Base-by-base conservation (phyloP, 495 filamentous ascomycete species). In the Hypoxylon lienhwacheense region DNA sequence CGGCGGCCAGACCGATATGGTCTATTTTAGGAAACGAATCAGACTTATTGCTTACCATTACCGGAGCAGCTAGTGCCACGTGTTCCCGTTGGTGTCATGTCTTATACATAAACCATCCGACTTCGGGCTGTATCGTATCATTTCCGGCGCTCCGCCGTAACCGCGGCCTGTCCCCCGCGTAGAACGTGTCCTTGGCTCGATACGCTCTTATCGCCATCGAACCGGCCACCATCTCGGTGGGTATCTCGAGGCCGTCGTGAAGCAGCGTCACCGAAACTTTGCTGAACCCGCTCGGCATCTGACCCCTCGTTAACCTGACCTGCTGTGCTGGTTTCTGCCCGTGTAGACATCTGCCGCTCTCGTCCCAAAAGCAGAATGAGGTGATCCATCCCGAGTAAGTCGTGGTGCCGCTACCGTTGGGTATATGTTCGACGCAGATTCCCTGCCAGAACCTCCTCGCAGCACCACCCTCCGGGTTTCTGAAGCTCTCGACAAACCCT, bases 361-460 rank as follows among this genome's bases (percentile, higher is more conserved):
- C 66, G 34, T 74, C 68, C 70, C 71, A 75, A 51, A 66, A 73
- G 51, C 68, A 71, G 51, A 76, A 76, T 5, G 65, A 66, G 7
- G 65, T 74, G 34, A 75, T 54, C 73, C 73, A 75, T 7, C 72
- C 72, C n/a, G 66, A 68, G 47, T 69, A 68, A 7, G 67, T 66
- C n/a, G 54, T 49, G 7, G 54, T 43, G 7, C 69, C 71, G 41
- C 69, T 69, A 21, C 73, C 72, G 41, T 72, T 65, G 1, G 66
- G 63, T 16, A 50, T 25, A 12, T 67, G 61, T 34, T 63, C 35
- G 24, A 69, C 63, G 29, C 67, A 63, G 25, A 73, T 65, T 7
- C 51, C 64, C 44, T 60, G 59, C 72, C 68, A 76, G 25, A 76
- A 76, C 3, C 29, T 43, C n/a, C 43, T 40, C 11, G 56, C 55